Base-by-base conservation (phyloP, 192 early-diverging fungal species). In the Dispira simplex region DNA sequence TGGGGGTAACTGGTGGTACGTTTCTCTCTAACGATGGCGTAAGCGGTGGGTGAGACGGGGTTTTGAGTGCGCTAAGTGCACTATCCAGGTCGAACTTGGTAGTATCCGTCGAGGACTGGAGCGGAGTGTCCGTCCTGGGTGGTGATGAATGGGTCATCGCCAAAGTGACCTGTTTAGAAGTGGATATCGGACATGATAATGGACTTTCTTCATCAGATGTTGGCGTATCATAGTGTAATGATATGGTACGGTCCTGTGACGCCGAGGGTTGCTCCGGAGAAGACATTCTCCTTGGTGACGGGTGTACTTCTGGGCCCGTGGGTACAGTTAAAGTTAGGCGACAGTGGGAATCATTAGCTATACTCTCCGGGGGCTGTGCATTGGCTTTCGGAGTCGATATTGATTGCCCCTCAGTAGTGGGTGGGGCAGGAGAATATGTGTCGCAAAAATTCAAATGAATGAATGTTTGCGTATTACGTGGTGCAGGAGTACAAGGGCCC, bases 371-470 rank as follows among this genome's bases (percentile, higher is more conserved):
- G 18, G 48, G 48, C 4, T 4, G 48, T 23, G 4, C 48, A 1
- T 39, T 6, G 32, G 32, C 6, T 39, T 39, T 39, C 3, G 32
- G 32, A 39, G 32, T 39, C 6, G 32, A 39, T 39, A 39, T 6
- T 39, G 3, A 6, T 39, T 39, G 32, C 6, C 32, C 32, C 32
- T 39, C 3, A 6, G 32, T 39, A 39, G 6, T 39, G 32, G 48
- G 9, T 23, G 18, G 48, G 54, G 8, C 16, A 9, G 54, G 54
- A 14, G 54, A 27, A 21, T 23, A 56, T 21, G 54, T 56, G 16
- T 14, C 54, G 54, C 23, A 56, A 8, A 51, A 51, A 51, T 51
- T 51, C 49, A 51, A 51, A 51, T 51, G 49, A 20, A 51, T 8
- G 16, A 8, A 8, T 1, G 49, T 51, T 20, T 20, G n/a, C 4